Evolutionary conservation across 2,329 filamentous ascomycete species (phyloP), one percentile per base, ranked within the genome.

Genomic region (Alternaria brassicicola): DNA sequence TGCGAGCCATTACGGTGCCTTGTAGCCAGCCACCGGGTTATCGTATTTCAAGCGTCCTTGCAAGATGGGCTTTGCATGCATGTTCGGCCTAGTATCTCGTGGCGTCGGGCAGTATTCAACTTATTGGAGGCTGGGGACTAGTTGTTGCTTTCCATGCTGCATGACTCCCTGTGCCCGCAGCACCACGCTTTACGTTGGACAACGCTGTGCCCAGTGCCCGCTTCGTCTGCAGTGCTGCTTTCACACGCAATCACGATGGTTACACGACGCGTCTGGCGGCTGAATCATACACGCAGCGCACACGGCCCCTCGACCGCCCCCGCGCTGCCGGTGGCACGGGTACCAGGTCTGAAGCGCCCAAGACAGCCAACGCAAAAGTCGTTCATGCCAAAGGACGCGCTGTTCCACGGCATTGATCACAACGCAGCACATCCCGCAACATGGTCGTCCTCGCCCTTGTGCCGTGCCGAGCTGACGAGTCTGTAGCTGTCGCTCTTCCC

Each of bases 331-430:
- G 49, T 52, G 19, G 48, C 49, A 51, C 30, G 48, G 19, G 48
- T 52, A 51, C 30, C 41, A n/a, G 17, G 15, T 45, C 51, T 30
- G 26, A 49, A 35, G 45, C 51, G 55, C 47, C 41, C 26, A n/a
- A 39, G 21, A 30, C 15, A 25, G 30, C 31, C 50, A 53, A 53
- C 38, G 30, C 61, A 64, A 67, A 64, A 66, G 45, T 59, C 61
- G 64, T 67, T 65, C 61, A 63, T 59, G 55, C 61, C 66, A 68
- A 65, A 54, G 48, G 57, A 64, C 52, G 36, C 31, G 23, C 45
- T 39, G 21, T 35, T 36, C 39, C 43, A 46, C 31, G 25, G 26
- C 33, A 49, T 55, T 43, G 47, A 28, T 52, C 26, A 6, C 49
- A 49, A 46, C 26, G 25, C 49, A 35, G 21, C 48, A 54, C 30